Base-by-base conservation (phyloP, 2,329 filamentous ascomycete species). In the Colletotrichum godetiae region DNA sequence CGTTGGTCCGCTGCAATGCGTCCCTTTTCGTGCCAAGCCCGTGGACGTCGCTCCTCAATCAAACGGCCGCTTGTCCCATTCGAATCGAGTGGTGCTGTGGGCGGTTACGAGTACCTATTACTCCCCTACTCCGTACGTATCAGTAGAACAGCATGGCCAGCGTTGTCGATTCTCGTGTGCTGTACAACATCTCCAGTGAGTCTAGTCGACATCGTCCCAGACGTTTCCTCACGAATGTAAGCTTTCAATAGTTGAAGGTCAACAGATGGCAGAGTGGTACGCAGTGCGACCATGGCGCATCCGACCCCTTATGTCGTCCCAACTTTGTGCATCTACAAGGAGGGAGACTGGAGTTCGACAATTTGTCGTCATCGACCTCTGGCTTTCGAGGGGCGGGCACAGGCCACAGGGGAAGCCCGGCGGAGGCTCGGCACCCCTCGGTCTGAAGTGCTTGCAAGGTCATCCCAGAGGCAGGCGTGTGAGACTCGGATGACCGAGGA, bases 281-380 rank as follows among this genome's bases (percentile, higher is more conserved):
- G 37, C 37, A 6, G 57, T 55, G 60, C 19, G 19, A 29, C 22
- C 22, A 59, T 24, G 46, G 33, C 8, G 49, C 57, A 37, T 57
- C 49, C 15, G 29, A 46, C 49, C 56, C 27, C 29, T 57, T 24
- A 57, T 37, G 58, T 60, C 66, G 59, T 72, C 70, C 59, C 53
- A 69, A 69, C 66, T 59, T 69, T 72, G 59, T 72, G 69, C 52
- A 42, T n/a, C 59, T 69, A 42, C 52, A 42, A 33, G 65, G 66
- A 53, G 66, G 66, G 58, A 27, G 65, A 58, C 58, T 59, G 66
- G 58, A 69, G 53, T 37, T 60, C 15, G 37, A 64, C 24, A n/a
- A 59, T 64, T 67, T 52, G 70, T 69, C 70, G 55, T 69, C 66
- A 64, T 68, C 53, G 64, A 49, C 37, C 53, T 52, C 59, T 22